These are phyloP conservation scores for Elaeis guineensis DNA, from an alignment of 176 grass and related monocot genomes.

Conservation along the genomic window DNA sequence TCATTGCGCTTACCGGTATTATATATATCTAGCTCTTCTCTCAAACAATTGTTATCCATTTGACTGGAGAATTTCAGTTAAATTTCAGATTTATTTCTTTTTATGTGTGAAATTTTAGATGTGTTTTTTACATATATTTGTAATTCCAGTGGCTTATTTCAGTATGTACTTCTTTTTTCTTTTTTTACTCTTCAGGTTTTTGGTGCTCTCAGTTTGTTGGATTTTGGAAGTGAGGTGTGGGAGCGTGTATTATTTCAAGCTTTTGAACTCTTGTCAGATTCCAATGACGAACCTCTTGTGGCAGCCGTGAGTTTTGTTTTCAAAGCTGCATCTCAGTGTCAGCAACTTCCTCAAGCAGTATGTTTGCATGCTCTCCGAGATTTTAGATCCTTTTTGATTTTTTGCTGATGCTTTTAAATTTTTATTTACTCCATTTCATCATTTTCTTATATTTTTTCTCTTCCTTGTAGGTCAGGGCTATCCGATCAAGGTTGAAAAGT, in stretches of 20 bases:
- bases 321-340: conserved; percentile 62
- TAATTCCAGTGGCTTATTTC: neutral
- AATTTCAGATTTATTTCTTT: neutral
- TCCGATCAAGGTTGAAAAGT: conserved; percentile 67
- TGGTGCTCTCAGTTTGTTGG: conserved; percentile 55
- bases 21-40: neutral
- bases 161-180: neutral
- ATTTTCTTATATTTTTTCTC: conserved; percentile 12
- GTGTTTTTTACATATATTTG: neutral
- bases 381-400: conserved; percentile 4
- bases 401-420: neutral
- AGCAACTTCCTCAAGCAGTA: conserved; percentile 73
- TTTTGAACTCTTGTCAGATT: conserved; percentile 57
- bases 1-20: conserved; percentile 64
- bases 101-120: neutral
- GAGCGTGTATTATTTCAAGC: conserved; percentile 55
- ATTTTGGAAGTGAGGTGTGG: conserved; percentile 54
- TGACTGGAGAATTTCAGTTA: too few relatives aligned
- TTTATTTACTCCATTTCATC: neutral
- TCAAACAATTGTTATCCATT: too few relatives aligned
- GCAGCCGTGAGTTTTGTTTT: conserved; percentile 63
- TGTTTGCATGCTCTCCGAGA: conserved; percentile 22
- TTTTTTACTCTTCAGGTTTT: conserved; percentile 48
- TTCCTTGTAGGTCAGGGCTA: conserved; percentile 37
- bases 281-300: conserved; percentile 57